Conservation (phyloP, 2,329 filamentous ascomycete species). For the Microsporum canis region DNA sequence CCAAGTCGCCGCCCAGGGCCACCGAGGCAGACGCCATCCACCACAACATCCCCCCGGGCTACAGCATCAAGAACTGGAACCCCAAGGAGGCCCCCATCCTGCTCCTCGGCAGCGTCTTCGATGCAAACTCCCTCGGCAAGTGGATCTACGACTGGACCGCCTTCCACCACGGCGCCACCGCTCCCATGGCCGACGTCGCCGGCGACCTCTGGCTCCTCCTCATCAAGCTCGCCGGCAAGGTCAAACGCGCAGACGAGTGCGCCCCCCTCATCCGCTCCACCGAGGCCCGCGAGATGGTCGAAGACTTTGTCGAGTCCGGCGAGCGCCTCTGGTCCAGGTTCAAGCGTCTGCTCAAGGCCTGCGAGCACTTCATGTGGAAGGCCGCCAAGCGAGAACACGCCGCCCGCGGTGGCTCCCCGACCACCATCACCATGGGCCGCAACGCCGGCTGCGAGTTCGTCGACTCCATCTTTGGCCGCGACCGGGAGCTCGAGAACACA, state of each 20-base stretch:
- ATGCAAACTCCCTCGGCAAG: slow-evolving; percentile 92
- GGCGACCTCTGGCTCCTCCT: slow-evolving; percentile 91
- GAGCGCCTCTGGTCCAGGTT: slow-evolving; percentile 79
- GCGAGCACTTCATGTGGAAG: slow-evolving; percentile 91
- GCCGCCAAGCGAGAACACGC: slow-evolving; percentile 60
- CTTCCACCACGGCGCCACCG: slow-evolving; percentile 69
- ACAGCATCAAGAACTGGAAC: slow-evolving; percentile 97
- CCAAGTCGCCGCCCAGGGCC: slow-evolving; percentile 39
- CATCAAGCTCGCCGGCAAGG: slow-evolving; percentile 85
- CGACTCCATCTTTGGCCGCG: slow-evolving; percentile 84
- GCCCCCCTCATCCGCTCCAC: slow-evolving; percentile 58
- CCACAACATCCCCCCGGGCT: slow-evolving; percentile 69
- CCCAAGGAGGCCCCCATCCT: slow-evolving; percentile 88
- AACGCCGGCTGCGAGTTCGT: slow-evolving; percentile 92
- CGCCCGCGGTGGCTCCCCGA: slow-evolving; percentile 37
- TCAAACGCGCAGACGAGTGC: slow-evolving; percentile 78
- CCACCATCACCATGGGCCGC: slow-evolving; percentile 63
- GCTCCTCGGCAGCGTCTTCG: slow-evolving; percentile 87
- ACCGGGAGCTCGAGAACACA: slow-evolving; percentile 78
- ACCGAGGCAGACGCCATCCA: slow-evolving; percentile 54
- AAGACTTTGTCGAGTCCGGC: slow-evolving; percentile 82
- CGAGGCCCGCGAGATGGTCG: slow-evolving; percentile 68
- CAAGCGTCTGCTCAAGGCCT: slow-evolving; percentile 74
- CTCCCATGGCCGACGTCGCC: slow-evolving; percentile 78
- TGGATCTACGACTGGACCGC: slow-evolving; percentile 99